Percentiles rank a stretch among this genome's conserved stretches.
These are phyloP conservation scores for Podila epicladia DNA, from an alignment of 192 early-diverging fungal species.

Conservation along the genomic window DNA sequence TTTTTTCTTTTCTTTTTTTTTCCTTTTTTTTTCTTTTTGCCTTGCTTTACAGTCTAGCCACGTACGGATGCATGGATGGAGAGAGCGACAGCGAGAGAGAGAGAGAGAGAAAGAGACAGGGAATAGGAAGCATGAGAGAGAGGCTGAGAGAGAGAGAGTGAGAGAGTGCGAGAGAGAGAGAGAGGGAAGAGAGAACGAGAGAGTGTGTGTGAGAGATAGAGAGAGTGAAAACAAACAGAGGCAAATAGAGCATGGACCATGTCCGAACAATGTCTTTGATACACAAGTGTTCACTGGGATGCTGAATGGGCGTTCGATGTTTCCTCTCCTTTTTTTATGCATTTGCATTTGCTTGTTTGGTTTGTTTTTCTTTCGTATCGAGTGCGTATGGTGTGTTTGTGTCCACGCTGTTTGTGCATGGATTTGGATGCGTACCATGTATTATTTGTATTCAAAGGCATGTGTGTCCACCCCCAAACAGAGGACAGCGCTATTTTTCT, in stretches of 20 bases:
- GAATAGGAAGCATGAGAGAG: neutral
- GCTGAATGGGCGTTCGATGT: neutral
- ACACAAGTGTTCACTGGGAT: neutral
- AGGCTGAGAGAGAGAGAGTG: neutral
- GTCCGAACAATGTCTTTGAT: neutral
- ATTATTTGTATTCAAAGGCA: too few relatives aligned
- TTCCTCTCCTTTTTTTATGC: neutral
- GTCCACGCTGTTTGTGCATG: neutral
- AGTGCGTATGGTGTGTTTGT: neutral
- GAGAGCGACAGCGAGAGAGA: neutral
- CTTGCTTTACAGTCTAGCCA: neutral
- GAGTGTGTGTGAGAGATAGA: neutral
- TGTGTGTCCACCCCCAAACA: too few relatives aligned
- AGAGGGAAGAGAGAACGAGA: neutral
- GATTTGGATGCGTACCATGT: too few relatives aligned
- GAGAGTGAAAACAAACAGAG: neutral
- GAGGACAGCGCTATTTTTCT: too few relatives aligned
- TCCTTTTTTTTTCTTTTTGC: neutral
- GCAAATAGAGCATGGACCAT: constrained; percentile 1
- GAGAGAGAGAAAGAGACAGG: neutral
- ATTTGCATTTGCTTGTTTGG: neutral
- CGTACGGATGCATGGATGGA: too few relatives aligned
- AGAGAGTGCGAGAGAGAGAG: neutral
- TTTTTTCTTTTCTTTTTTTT: neutral
- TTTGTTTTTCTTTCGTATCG: neutral